Evolutionary conservation across 257 asterid genomes (phyloP), one percentile per base, ranked within the genome.

Genomic region (Solanum virginianum): DNA sequence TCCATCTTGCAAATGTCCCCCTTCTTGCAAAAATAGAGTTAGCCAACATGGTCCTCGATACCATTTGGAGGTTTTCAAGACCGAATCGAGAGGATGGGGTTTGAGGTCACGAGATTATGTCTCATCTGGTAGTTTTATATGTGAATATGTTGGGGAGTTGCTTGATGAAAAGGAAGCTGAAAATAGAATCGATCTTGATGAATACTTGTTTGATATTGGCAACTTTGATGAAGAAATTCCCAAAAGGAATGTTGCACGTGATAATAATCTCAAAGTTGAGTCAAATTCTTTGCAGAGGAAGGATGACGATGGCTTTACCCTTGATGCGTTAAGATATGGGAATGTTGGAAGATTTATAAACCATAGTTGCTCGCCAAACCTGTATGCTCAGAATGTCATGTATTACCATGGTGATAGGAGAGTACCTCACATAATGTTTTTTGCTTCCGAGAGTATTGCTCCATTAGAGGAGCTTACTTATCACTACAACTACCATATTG

Each of bases 111-210:
- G 82, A 29, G 83, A 84, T 32, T 88, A 49, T 14, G 88, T 93
- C 8, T 70, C 90, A 24, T 65, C 87, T 0, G 92, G 97, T 6
- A 88, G 91, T 54, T 93, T 93, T 36, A 84, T 93, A 9, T 91
- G 97, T 41, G 97, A 92, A 47, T 92, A 85, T 85, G 80, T 90
- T 3, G 97, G 94, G 13, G 90, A 88, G 54, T 68, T 92, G 84
- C 68, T 84, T 45, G 63, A 26, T 56, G 86, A 74, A 32, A 57
- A 86, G 68, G 89, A 89, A 69, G 89, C 90, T 8, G 85, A 84
- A 24, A 36, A 62, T 56, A 84, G 85, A 81, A 57, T 15, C 14
- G 84, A 54, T 8, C 79, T 85, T 14, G 88, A 85, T 82, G 86
- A 86, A 29, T 86, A 86, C 51, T 86, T 86, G 51, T 86, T 71